A percentile compares a stretch with the other conserved stretches of the same genome.
phyloP scores from a whole-genome alignment of 2,329 filamentous ascomycete species.

The Cytospora mali region DNA sequence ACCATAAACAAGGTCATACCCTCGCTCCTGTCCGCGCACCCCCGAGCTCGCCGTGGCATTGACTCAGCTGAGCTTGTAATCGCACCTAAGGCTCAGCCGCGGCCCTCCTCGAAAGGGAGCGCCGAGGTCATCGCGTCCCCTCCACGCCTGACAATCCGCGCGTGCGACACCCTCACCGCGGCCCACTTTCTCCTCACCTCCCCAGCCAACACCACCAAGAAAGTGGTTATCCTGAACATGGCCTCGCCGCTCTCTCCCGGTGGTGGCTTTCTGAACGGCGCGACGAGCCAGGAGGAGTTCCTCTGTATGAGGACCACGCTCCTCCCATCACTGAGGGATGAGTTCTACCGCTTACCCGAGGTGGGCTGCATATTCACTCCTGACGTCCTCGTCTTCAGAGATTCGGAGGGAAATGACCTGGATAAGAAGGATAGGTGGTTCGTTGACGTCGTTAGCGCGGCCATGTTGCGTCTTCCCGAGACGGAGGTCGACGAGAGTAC shows the following conservation, averaged over 20 bases:
- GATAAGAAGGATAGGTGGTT: constrained; percentile 56
- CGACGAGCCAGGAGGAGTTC: constrained; percentile 63
- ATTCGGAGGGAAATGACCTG: constrained; percentile 30
- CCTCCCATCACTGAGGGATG: constrained; percentile 58
- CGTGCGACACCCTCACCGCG: constrained; percentile 20
- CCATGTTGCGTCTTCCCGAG: constrained; percentile 62
- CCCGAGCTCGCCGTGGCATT: constrained; percentile 57
- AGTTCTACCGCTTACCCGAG: constrained; percentile 63
- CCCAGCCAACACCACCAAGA: constrained; percentile 1
- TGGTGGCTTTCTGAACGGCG: constrained; percentile 62
- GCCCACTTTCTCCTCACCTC: constrained; percentile 5
- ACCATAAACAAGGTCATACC: constrained; percentile 65
- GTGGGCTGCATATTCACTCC: constrained; percentile 58
- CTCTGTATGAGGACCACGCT: constrained; percentile 64
- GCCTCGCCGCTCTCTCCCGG: constrained; percentile 60
- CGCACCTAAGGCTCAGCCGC: constrained; percentile 33
- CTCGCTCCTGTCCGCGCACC: constrained; percentile 53
- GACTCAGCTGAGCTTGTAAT: constrained; percentile 53
- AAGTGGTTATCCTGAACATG: constrained; percentile 22
- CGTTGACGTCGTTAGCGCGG: constrained; percentile 60
- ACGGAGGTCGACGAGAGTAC: constrained; percentile 41
- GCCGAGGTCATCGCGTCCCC: too few relatives aligned
- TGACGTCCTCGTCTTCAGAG: constrained; percentile 62
- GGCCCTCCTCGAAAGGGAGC: neutral
- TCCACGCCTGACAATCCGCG: constrained; percentile 7